Evolutionary conservation across 768 basidiomycete species (phyloP).

Genomic region (Pulveroboletus sp.): DNA sequence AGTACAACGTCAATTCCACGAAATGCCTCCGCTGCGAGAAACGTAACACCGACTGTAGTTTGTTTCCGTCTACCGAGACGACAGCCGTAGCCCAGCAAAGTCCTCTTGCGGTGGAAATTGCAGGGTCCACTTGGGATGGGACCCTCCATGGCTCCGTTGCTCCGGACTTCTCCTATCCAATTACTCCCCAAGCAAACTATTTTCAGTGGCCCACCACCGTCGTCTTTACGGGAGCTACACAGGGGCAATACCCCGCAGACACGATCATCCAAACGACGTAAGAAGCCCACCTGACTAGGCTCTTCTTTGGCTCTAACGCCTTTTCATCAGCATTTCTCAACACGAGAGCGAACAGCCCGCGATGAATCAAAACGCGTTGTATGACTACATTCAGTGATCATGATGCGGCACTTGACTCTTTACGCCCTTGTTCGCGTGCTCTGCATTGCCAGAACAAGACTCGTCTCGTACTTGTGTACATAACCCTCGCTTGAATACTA

Average conservation of each 20-base stretch:
- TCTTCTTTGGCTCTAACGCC: background rate
- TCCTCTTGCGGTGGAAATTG: background rate
- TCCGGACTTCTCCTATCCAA: background rate
- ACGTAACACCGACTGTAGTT: conserved; percentile 11
- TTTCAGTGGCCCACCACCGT: background rate
- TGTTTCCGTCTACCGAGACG: conserved; percentile 10
- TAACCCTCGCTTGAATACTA: background rate
- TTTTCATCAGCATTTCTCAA: conserved; percentile 8
- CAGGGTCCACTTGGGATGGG: conserved; percentile 2
- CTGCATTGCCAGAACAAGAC: background rate
- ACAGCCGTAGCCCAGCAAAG: conserved; percentile 4
- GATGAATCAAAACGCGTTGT: conserved; percentile 4
- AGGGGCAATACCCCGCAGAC: conserved; percentile 6
- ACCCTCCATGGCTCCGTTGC: conserved; percentile 3
- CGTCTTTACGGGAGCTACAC: background rate
- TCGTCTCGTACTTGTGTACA: conserved; percentile 2
- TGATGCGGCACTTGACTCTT: conserved; percentile 7
- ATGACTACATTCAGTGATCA: conserved; percentile 12
- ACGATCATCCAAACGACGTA: conserved; percentile 7
- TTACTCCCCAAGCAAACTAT: background rate
- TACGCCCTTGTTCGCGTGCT: background rate
- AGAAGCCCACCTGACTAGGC: background rate
- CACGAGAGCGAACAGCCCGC: conserved; percentile 11
- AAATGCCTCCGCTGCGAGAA: conserved; percentile 18
- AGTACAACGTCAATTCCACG: conserved; percentile 11